Evolutionary conservation across 345 rosid genomes (phyloP), one percentile per base, ranked within the genome.

Genomic region (Angophora floribunda): DNA sequence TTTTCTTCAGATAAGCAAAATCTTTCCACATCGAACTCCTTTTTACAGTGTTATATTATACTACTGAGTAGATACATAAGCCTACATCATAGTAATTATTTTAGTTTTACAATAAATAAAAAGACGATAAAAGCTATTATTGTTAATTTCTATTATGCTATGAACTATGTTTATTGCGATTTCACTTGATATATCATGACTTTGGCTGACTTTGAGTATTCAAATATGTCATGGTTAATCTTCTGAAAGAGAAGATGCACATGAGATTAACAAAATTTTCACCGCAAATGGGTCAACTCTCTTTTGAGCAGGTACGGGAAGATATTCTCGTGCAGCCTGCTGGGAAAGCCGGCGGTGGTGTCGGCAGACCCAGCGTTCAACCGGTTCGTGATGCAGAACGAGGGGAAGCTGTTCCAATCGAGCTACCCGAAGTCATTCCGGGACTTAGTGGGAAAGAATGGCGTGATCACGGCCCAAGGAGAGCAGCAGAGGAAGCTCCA

Each of bases 361-460:
- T 97, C 99, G 24, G 94, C 93, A 13, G 98, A 97, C 86, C 96
- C 98, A 1, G 88, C 3, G 5, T 97, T 97, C 79, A 96, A 97
- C 88, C 90, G 95, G 87, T 95, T 93, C 65, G 90, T 97, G 70
- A 95, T 97, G 97, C 96, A 91, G 89, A 95, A 95, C 49, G 99
- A 97, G 91, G 98, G 99, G 9, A 95, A 90, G 90, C 59, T 97
- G 87, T 97, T 97, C 89, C 95, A 94, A 86, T 97, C 99, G 1
- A 97, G 96, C 84, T 97, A 97, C 90, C 98, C 98, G 41, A 97
- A 96, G 87, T 95, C 99, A 19, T 97, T 97, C 88, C 91, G 97
- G 44, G 98, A 97, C 86, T 90, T 97, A 92, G 98, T 97, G 2
- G 99, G 98, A 1, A 95, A 95, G 91, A 94, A 97, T 88, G 99